Base-by-base conservation (phyloP, 140 eudicot genomes). In the Flaveria floridana region DNA sequence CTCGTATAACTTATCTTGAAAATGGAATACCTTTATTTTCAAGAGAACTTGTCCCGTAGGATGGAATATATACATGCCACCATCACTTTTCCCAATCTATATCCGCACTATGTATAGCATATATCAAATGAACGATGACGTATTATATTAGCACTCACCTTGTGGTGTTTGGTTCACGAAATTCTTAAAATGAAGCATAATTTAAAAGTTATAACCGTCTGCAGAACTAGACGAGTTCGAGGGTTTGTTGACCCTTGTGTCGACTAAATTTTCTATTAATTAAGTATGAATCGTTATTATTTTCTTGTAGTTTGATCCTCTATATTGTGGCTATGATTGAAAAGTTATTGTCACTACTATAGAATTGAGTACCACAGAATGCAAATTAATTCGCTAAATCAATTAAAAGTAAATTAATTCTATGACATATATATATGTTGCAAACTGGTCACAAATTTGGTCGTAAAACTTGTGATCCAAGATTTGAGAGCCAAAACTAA, bases 1-100 rank as follows among this genome's bases (percentile, higher is more conserved):
- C 78, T 65, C 65, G 34, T 62, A 72, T 53, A 79, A 53, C 79
- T 79, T 79, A 79, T 79, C 83, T 42, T 66, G 74, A 72, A 55
- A 20, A 72, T 39, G 21, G 79, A 72, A 79, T 79, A 72, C 68
- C 34, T 26, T 39, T 62, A 61, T 53, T 3, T 26, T n/a, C 6
- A 13, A 46, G 46, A 64, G 79, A 79, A 72, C 82, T 64, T 72
- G 74, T 79, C 78, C 73, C 19, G 67, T 64, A 72, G 78, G 26
- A 72, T 41, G 42, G 69, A 52, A 63, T 72, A 72, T 34, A 44
- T 44, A 44, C 78, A 64, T 53, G 39, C 73, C 59, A n/a, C 21
- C 14, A 34, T 15, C 61, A 4, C 20, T 20, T 20, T 28, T 23
- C 37, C 6, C 13, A 50, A 70, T 26, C 2, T 61, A 13, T 25